These are phyloP conservation scores for Cynanchum wilfordii DNA, from an alignment of 257 asterid genomes.

Conservation along the genomic window DNA sequence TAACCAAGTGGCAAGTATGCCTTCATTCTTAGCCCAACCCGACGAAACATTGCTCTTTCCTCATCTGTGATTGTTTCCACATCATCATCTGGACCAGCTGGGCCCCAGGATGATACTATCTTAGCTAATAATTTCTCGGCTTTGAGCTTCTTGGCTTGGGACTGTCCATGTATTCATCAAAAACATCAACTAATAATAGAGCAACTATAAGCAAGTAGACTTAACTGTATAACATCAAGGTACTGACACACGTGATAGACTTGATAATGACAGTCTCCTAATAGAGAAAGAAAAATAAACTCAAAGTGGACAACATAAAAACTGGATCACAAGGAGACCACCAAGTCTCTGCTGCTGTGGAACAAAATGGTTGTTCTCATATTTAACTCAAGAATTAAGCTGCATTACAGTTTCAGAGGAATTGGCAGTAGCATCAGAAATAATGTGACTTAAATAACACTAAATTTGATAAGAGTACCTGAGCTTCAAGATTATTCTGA, in stretches of 20 bases:
- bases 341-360: not conserved
- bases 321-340: not conserved
- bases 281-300: not conserved
- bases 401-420: not conserved
- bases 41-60: slow-evolving; percentile 82
- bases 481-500: not conserved
- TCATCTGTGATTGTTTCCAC: slow-evolving; percentile 96
- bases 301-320: not conserved
- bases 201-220: not conserved
- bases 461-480: not conserved
- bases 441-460: not conserved
- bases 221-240: not conserved
- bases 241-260: not conserved
- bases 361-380: not conserved
- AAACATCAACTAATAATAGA: not conserved
- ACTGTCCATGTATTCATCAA: slow-evolving; percentile 39
- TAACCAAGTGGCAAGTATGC: slow-evolving; percentile 91
- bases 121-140: slow-evolving; percentile 82
- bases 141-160: slow-evolving; percentile 88
- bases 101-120: slow-evolving; percentile 86
- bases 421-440: not conserved
- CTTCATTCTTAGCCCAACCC: slow-evolving; percentile 90
- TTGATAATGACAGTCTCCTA: not conserved
- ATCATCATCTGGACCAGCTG: slow-evolving; percentile 85
- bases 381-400: not conserved